Evolutionary conservation across 805 yeast species (phyloP), one percentile per base, ranked within the genome.

Genomic region (Yamadazyma laniorum): DNA sequence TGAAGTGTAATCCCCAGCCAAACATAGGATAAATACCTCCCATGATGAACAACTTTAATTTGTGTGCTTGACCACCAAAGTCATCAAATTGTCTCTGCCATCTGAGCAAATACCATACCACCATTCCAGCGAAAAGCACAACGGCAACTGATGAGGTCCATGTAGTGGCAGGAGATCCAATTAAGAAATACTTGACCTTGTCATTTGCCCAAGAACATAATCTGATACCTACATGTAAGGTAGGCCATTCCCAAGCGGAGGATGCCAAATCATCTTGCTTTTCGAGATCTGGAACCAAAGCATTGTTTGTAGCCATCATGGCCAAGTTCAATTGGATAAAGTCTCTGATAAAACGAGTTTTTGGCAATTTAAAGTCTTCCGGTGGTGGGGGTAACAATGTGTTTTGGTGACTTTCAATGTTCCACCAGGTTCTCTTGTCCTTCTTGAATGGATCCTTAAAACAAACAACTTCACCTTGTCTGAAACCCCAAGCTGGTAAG

Each of bases 401-500:
- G 58, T 85, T 85, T 43, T 61, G 63, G 58, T 85, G 88, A 50
- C 72, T 72, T 61, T 85, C 95, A 44, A 85, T 72, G 59, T 84
- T 85, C 93, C 93, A 85, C 91, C 93, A 85, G 14, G 90, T 84
- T 52, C 91, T 71, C 67, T 85, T 85, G 56, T 85, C 95, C 61
- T 85, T 80, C 31, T 56, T 66, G 60, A 80, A 84, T 25, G 88
- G 80, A 44, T 70, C 61, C 49, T 75, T 78, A 58, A 70, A 62
- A 66, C 99, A 93, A 1, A 81, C 82, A 47, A 93, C 91, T 68
- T 93, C 99, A 46, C 96, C 95, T 70, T 93, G 99, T 58, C 88
- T 79, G 76, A 91, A 93, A 15, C 99, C 99, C 99, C 99, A 93
- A 13, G 79, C 80, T 14, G 99, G 99, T 56, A 90, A 80, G 17